Conservation (phyloP, 352 stramenopile genomes). For the Hyaloperonospora arabidopsidis region DNA sequence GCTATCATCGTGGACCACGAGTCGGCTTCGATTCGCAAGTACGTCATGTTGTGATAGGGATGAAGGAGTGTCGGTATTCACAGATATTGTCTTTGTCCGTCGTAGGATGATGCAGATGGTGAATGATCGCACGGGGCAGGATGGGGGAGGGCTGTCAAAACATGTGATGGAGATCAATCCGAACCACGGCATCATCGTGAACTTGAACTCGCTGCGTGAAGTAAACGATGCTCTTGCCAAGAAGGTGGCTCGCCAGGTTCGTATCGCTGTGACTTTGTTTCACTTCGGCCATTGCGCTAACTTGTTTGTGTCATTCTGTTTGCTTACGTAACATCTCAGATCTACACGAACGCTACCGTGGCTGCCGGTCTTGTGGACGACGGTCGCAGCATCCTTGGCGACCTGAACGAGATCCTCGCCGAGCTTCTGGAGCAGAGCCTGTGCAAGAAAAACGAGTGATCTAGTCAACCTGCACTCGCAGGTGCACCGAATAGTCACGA, state of each 20-base stretch:
- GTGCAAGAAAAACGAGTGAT: conserved; percentile 42
- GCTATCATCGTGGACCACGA: conserved; percentile 99
- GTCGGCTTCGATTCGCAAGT: conserved; percentile 92
- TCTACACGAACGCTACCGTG: conserved; percentile 98
- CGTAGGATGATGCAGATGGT: conserved; percentile 97
- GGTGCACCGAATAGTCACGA: too few species aligned
- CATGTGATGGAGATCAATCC: conserved; percentile 99
- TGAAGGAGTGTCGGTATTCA: not conserved
- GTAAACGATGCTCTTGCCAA: conserved; percentile 78
- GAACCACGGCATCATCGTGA: conserved; percentile 94
- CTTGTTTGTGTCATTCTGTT: conserved; percentile 3
- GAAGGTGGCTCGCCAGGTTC: conserved; percentile 74
- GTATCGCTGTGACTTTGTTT: conserved; percentile 6
- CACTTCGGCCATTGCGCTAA: not conserved
- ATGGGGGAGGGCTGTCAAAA: conserved; percentile 61
- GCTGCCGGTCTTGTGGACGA: conserved; percentile 97
- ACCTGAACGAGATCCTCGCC: conserved; percentile 93
- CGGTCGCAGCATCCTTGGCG: conserved; percentile 92
- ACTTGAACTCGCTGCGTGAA: conserved; percentile 85
- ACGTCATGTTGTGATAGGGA: conserved; percentile 11
- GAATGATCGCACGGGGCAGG: conserved; percentile 69
- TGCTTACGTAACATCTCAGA: conserved; percentile 76
- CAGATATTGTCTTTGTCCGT: not conserved
- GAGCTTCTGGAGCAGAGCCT: conserved; percentile 75
- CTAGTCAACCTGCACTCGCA: not conserved